Conservation (phyloP, 805 yeast genomes). For the Candida verbasci region DNA sequence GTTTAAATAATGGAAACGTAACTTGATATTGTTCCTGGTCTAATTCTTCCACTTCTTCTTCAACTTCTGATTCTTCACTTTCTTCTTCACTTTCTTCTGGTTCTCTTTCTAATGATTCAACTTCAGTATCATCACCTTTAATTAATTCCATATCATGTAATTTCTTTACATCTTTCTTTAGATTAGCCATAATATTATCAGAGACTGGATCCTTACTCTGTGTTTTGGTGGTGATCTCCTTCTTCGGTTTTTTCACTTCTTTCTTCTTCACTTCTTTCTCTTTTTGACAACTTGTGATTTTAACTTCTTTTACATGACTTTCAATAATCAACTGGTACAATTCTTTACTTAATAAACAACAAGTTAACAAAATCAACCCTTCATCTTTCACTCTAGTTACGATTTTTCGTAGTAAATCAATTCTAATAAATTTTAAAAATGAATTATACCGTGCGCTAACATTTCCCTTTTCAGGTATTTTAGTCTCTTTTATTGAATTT, state of each 20-base stretch:
- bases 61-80: background rate
- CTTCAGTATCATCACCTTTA: background rate
- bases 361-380: background rate
- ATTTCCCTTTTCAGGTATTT: no score
- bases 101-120: no score
- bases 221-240: background rate
- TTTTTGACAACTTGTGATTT: background rate
- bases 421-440: background rate
- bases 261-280: background rate
- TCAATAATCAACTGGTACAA: no score
- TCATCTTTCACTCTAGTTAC: background rate
- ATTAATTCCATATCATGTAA: background rate
- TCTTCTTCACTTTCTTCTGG: no score
- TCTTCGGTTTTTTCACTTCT: constrained; percentile 1
- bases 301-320: background rate
- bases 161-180: background rate
- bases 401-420: no score
- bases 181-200: background rate
- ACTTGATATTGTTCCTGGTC: background rate
- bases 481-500: no score
- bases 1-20: background rate
- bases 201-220: background rate
- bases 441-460: no score
- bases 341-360: background rate
- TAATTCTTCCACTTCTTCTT: background rate